These are phyloP conservation scores for Leccinum variicolor DNA, from an alignment of 768 basidiomycete genomes.

Conservation along the genomic window DNA sequence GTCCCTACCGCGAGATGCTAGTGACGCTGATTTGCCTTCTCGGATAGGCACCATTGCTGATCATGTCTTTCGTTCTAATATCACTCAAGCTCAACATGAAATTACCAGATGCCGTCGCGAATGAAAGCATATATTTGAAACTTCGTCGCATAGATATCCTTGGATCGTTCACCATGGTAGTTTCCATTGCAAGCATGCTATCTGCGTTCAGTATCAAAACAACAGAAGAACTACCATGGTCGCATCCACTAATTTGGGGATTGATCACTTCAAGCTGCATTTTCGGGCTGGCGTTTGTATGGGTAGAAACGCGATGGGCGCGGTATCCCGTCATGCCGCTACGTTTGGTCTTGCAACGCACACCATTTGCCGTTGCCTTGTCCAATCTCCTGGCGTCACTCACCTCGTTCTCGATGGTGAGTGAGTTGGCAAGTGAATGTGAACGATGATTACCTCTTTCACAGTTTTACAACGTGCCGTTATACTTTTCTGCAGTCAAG, in stretches of 20 bases:
- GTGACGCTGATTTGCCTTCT: background rate
- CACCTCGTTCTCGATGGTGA: slow-evolving; percentile 76
- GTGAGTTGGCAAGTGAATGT: slow-evolving; percentile 2
- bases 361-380: slow-evolving; percentile 76
- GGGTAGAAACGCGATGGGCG: slow-evolving; percentile 76
- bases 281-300: slow-evolving; percentile 58
- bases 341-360: slow-evolving; percentile 69
- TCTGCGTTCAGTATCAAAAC: slow-evolving; percentile 78
- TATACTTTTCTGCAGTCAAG: too few species aligned
- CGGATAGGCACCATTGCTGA: background rate
- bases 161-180: background rate
- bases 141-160: too few species aligned
- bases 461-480: too few species aligned
- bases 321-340: slow-evolving; percentile 91
- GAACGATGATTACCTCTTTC: too few species aligned
- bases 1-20: background rate
- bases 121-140: too few species aligned
- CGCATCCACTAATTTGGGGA: slow-evolving; percentile 65
- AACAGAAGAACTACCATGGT: slow-evolving; percentile 76
- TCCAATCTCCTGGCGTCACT: slow-evolving; percentile 76
- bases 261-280: slow-evolving; percentile 57
- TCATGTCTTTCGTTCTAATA: background rate
- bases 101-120: too few species aligned
- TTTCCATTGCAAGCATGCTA: slow-evolving; percentile 49
- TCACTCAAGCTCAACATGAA: background rate